Evolutionary conservation across 345 rosid species (phyloP).

Genomic region (Rhodamnia rubescens): DNA sequence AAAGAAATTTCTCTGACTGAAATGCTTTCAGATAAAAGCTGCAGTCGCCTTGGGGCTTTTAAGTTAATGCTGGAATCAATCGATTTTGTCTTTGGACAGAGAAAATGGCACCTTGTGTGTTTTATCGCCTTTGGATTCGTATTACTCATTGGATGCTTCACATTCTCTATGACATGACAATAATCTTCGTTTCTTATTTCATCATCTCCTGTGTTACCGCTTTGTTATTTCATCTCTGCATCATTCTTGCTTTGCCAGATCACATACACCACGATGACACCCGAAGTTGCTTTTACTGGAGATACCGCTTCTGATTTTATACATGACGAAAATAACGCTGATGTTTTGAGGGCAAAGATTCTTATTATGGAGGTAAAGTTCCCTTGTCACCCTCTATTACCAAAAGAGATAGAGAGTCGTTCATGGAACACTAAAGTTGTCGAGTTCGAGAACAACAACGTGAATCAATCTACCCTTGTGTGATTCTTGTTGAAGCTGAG

Average conservation of each 20-base stretch:
- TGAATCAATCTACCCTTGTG: background rate
- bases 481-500: background rate
- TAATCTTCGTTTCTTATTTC: background rate
- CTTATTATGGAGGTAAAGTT: slow-evolving; percentile 77
- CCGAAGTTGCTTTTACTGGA: slow-evolving; percentile 95
- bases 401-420: background rate
- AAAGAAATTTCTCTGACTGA: background rate
- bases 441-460: background rate
- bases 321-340: slow-evolving; percentile 42
- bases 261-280: slow-evolving; percentile 43
- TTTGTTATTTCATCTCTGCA: background rate
- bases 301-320: slow-evolving; percentile 82
- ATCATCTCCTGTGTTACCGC: background rate
- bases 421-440: background rate
- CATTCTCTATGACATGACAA: background rate
- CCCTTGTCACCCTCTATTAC: background rate
- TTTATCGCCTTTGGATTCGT: background rate
- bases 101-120: background rate
- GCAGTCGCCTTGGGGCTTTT: background rate
- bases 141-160: background rate
- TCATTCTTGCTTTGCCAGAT: slow-evolving; percentile 43
- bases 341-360: slow-evolving; percentile 72
- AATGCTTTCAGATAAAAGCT: background rate
- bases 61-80: background rate
- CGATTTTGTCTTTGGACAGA: background rate